Percentiles rank a stretch among this genome's conserved stretches.
These are phyloP conservation scores for Graphium sp. DNA, from an alignment of 2,329 filamentous ascomycete genomes.

Conservation along the genomic window DNA sequence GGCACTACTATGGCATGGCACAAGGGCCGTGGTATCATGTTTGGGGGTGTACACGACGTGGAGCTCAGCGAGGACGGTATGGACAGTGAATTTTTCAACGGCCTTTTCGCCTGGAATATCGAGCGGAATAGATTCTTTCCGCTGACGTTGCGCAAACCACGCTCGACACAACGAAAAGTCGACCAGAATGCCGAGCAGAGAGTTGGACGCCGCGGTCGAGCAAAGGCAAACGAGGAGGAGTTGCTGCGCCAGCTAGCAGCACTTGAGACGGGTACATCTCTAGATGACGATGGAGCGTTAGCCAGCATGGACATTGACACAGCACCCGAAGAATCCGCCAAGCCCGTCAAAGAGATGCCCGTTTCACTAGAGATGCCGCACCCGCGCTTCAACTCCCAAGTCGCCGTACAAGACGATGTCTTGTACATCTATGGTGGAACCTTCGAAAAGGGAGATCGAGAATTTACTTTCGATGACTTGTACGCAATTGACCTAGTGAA, in stretches of 20 bases:
- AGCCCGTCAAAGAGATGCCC: slow-evolving; percentile 43
- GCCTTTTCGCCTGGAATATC: slow-evolving; percentile 82
- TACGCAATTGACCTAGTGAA: slow-evolving; percentile 90
- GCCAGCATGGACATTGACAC: slow-evolving; percentile 31
- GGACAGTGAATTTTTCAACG: slow-evolving; percentile 93
- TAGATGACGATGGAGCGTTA: slow-evolving; percentile 30
- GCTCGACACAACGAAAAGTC: slow-evolving; percentile 17
- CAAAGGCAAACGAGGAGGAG: slow-evolving; percentile 83
- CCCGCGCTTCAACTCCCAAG: slow-evolving; percentile 74
- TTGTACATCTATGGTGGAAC: slow-evolving; percentile 93
- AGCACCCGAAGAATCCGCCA: slow-evolving; percentile 30
- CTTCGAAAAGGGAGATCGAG: slow-evolving; percentile 84
- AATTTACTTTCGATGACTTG: slow-evolving; percentile 92
- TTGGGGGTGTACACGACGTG: slow-evolving; percentile 88
- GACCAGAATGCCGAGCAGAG: slow-evolving; percentile 37
- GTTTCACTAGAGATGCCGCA: slow-evolving; percentile 75
- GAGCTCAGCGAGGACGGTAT: slow-evolving; percentile 88
- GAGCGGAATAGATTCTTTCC: slow-evolving; percentile 93
- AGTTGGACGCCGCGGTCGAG: slow-evolving; percentile 48
- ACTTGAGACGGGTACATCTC: slow-evolving; percentile 56
- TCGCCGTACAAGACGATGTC: slow-evolving; percentile 82
- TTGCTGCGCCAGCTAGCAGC: slow-evolving; percentile 73
- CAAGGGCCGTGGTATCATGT: slow-evolving; percentile 80
- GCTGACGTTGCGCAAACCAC: slow-evolving; percentile 57
- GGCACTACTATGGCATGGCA: slow-evolving; percentile 91